Evolutionary conservation across 1,284 basidiomycete genomes (phyloP), one percentile per base, ranked within the genome.

Genomic region (Trichosporon sp.): DNA sequence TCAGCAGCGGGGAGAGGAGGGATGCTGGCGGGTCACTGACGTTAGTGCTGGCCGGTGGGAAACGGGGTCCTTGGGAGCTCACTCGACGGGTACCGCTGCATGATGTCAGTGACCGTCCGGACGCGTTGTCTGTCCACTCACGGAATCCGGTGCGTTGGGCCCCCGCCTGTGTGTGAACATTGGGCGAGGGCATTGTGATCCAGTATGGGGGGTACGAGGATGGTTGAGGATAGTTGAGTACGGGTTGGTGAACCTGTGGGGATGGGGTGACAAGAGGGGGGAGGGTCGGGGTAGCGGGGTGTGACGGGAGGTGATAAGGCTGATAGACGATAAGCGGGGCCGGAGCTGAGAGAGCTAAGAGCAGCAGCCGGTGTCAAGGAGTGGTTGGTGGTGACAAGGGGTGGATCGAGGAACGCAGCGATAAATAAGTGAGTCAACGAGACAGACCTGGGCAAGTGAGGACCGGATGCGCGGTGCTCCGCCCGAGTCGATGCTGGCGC

Each of bases 1-100:
- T 74, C 42, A 78, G 62, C 64, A 78, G 70, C 15, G 78, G 76
- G 11, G 74, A 66, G 47, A 80, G 72, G 15, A 77, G 67, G 23
- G 77, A 77, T 5, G 66, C 15, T 0, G 73, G 62, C 23, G 65
- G 42, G 65, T 74, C 75, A 31, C 77, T 78, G 65, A 2, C 18
- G 56, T 60, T 15, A 60, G 56, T 31, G 15, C 13, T 31, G 29
- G 18, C 18, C 13, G 23, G 56, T 31, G 8, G 27, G 56, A 32
- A n/a, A 13, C 9, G 8, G 15, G 8, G 56, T 15, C 12, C 11
- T 51, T 21, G 42, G 47, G 47, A 21, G 56, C 56, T 60, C 56
- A 60, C 56, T 60, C 56, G 29, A 60, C 18, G 13, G 56, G 56
- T 21, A 60, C 56, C 27, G 56, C 56, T 60, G 56, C 6, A 60